phyloP scores from a whole-genome alignment of 176 grass and related monocot species.

The Oropetium thomaeum region DNA sequence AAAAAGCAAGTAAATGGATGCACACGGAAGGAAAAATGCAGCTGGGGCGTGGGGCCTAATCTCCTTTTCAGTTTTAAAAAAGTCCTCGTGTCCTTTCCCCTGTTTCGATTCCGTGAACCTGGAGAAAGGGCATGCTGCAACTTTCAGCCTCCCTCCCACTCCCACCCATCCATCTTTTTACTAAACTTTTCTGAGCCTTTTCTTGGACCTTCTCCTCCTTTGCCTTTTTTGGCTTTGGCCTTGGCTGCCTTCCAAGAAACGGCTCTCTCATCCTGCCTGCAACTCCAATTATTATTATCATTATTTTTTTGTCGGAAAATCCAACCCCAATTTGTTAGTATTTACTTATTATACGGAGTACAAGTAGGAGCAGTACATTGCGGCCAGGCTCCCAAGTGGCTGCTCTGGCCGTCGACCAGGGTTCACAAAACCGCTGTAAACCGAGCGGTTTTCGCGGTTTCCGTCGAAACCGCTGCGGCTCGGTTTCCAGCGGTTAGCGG shows the following conservation, averaged over 20 bases:
- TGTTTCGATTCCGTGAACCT: conserved; percentile 48
- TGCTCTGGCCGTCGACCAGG: no score
- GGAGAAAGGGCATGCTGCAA: conserved; percentile 47
- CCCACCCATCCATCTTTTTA: conserved; percentile 38
- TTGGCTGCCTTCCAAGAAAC: conserved; percentile 38
- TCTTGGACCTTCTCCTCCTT: no score
- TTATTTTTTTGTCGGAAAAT: no score
- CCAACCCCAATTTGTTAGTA: no score
- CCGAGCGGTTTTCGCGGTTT: no score
- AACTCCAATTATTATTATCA: conserved; percentile 13
- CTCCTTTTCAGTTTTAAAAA: conserved; percentile 76
- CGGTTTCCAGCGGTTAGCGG: no score
- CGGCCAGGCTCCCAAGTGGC: conserved; percentile 10
- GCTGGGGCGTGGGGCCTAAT: conserved; percentile 19
- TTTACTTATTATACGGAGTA: no score
- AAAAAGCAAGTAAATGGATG: conserved; percentile 87
- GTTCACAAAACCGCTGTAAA: no score
- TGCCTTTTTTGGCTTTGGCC: neutral
- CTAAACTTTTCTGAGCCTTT: conserved; percentile 16
- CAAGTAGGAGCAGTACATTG: no score
- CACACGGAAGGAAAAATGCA: conserved; percentile 70
- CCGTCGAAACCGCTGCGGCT: no score
- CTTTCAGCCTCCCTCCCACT: no score
- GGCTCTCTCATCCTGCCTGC: no score
- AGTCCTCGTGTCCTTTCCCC: conserved; percentile 37